These are phyloP conservation scores for Botrytis cinerea DNA, from an alignment of 2,329 filamentous ascomycete species.

Conservation along the genomic window DNA sequence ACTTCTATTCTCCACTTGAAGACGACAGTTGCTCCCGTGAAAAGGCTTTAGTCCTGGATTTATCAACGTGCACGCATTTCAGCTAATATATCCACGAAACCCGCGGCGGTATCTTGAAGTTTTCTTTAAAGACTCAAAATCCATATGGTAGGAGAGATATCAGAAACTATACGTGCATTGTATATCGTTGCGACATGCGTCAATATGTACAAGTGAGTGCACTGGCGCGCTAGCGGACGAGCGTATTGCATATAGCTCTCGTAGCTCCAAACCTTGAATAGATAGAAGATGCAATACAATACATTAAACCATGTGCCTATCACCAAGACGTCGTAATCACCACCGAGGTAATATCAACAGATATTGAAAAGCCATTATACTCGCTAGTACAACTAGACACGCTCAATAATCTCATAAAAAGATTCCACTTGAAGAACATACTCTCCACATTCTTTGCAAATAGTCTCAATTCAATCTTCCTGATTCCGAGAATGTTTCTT, in stretches of 20 bases:
- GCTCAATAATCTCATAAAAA: neutral
- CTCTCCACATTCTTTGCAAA: neutral
- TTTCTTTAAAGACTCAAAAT: neutral
- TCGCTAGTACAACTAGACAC: neutral
- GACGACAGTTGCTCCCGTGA: neutral
- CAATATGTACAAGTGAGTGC: too few species aligned
- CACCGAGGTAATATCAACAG: too few species aligned
- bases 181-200: too few species aligned
- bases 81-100: neutral
- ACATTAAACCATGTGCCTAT: too few species aligned
- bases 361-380: neutral
- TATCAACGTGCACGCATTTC: neutral
- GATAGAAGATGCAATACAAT: too few species aligned
- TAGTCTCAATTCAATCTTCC: neutral
- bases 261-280: too few species aligned
- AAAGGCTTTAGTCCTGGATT: neutral
- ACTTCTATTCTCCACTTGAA: neutral
- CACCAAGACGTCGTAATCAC: too few species aligned
- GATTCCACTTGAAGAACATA: neutral
- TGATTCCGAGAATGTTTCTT: slow-evolving; percentile 23
- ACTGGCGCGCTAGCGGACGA: too few species aligned
- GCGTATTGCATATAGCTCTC: too few species aligned
- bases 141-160: neutral
- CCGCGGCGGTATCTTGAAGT: neutral
- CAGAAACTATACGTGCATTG: neutral